These are phyloP conservation scores for Populus hybrid DNA, from an alignment of 441 rosid genomes.

Conservation along the genomic window DNA sequence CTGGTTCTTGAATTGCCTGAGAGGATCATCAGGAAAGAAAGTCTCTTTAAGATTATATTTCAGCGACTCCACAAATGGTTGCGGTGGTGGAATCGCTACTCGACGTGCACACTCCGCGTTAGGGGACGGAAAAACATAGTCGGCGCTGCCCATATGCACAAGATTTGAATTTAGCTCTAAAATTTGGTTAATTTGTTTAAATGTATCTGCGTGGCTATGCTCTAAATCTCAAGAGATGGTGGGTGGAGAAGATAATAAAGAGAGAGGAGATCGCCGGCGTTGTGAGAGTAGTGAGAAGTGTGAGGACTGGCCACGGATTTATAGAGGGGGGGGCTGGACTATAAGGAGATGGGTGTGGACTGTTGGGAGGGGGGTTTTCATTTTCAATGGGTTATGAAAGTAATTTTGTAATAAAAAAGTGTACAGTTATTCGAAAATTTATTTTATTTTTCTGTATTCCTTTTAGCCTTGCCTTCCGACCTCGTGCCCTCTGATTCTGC, in stretches of 20 bases:
- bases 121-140: slow-evolving; percentile 31
- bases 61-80: slow-evolving; percentile 67
- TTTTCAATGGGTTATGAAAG: neutral
- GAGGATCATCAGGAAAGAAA: slow-evolving; percentile 90
- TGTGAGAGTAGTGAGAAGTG: slow-evolving; percentile 9
- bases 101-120: slow-evolving; percentile 33
- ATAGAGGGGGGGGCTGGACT: slow-evolving; percentile 1
- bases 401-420: neutral
- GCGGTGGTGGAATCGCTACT: slow-evolving; percentile 72
- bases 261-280: neutral
- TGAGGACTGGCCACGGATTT: slow-evolving; percentile 10
- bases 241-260: neutral
- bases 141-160: slow-evolving; percentile 44
- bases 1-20: slow-evolving; percentile 83
- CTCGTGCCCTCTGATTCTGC: neutral
- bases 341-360: neutral
- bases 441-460: neutral
- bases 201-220: neutral
- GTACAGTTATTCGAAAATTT: neutral
- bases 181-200: neutral
- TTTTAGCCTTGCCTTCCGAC: neutral
- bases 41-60: slow-evolving; percentile 72
- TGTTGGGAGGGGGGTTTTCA: neutral
- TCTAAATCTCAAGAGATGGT: neutral
- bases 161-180: neutral